Conservation (phyloP, 2,329 filamentous ascomycete species). For the Paracorniculantispora psalliotae region DNA sequence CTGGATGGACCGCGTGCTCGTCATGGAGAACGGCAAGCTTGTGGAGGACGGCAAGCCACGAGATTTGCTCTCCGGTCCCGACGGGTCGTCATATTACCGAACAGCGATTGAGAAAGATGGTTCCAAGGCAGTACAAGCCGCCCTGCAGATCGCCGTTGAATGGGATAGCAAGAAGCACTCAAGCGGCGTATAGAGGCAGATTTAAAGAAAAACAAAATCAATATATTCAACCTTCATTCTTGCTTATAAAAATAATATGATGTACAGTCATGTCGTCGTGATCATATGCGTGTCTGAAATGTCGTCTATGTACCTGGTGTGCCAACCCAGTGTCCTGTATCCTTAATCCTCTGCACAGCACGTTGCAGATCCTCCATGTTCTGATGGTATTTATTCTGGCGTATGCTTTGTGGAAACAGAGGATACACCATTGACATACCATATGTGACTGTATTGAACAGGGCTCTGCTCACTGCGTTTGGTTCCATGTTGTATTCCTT, state of each 20-base stretch:
- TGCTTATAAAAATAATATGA: neutral
- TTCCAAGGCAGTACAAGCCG: neutral
- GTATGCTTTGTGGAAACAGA: conserved; percentile 15
- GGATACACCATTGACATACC: conserved; percentile 24
- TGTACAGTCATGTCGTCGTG: neutral
- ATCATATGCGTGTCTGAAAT: neutral
- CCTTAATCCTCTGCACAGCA: conserved; percentile 17
- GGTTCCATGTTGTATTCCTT: conserved; percentile 21
- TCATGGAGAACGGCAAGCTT: conserved; percentile 7
- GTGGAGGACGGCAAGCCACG: conserved; percentile 8
- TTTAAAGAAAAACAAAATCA: neutral
- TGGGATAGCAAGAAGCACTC: neutral
- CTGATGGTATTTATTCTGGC: conserved; percentile 19
- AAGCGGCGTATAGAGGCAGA: neutral
- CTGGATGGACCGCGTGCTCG: conserved; percentile 11
- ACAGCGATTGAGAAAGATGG: neutral
- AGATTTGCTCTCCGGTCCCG: neutral
- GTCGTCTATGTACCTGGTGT: neutral
- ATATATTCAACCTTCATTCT: neutral
- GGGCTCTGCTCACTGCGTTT: conserved; percentile 15
- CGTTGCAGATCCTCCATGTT: conserved; percentile 24
- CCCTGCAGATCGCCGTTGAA: neutral
- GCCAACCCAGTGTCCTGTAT: conserved; percentile 17
- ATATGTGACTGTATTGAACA: conserved; percentile 20
- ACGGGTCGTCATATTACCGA: neutral